Base-by-base conservation (phyloP, 768 basidiomycete species). In the Amanita rimosa region DNA sequence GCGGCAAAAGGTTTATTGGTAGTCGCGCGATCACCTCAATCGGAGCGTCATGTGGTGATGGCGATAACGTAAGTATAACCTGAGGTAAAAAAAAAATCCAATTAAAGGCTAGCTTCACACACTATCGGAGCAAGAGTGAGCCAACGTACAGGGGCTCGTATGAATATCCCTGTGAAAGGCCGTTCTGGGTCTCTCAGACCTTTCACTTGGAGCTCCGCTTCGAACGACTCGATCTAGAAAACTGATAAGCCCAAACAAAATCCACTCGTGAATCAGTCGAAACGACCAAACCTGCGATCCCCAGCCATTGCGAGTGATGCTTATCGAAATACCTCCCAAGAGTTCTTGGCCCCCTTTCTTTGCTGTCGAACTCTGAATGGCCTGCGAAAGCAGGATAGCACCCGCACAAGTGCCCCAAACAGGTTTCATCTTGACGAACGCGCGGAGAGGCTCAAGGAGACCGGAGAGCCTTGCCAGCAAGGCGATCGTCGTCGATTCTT, bases 351-450 rank as follows among this genome's bases (percentile, higher is more conserved):
- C 91, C 26, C 86, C 88, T 57, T 81, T 83, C 69, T 91, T 92
- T 3, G 81, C 77, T 17, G 48, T 49, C 21, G 48, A 35, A 38
- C 85, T 83, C 38, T 83, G 78, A 2, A 90, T 77, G 10, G 72
- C 66, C 53, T 83, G 73, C 2, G 92, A 76, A 40, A 97, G 76
- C 16, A 97, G 69, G 46, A 97, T 96, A 35, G 93, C 93, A 9
- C 95, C 94, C 0, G 94, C 94, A 64, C 94, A 98, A 0, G 92
- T 96, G 2, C 94, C 94, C 92, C 92, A 98, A 2, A 93, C 78
- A 0, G 90, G 81, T 59, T 85, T 90, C 0, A 58, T 62, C 54
- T 69, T 69, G n/a, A 82, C 70, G 54, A 93, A 94, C 33, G 76
- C 72, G 33, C 76, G 72, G 4, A 98, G 70, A 6, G 88, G 90